Percentiles rank a stretch among this genome's conserved stretches.
phyloP scores from a whole-genome alignment of 148 eudicot genomes.

The Silene latifolia region DNA sequence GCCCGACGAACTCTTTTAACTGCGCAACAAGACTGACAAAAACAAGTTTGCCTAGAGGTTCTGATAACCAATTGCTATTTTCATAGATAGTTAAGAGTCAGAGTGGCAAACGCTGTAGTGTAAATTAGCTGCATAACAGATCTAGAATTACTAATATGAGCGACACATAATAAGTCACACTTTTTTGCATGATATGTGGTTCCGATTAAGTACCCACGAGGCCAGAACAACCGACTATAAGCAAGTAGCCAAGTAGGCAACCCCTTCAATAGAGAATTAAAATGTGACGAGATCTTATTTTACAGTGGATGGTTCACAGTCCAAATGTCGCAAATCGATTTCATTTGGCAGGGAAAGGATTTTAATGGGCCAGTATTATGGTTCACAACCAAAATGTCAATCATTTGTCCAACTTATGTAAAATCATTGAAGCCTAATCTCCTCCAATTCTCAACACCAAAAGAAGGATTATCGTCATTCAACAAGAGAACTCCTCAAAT shows the following conservation, averaged over 20 bases:
- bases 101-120: background rate
- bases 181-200: background rate
- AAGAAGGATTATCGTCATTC: background rate
- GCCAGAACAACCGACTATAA: background rate
- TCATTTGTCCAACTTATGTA: background rate
- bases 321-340: background rate
- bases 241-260: too few species aligned
- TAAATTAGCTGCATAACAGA: background rate
- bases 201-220: background rate
- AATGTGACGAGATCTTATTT: background rate
- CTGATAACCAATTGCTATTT: too few species aligned
- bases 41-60: too few species aligned
- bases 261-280: background rate
- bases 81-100: background rate
- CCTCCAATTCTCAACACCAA: background rate
- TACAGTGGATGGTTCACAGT: background rate
- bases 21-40: background rate
- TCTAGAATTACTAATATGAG: background rate
- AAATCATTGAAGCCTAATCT: background rate
- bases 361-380: background rate
- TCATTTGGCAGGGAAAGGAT: background rate
- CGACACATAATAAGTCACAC: background rate
- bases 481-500: conserved; percentile 1
- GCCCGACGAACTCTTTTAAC: background rate
- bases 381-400: background rate